Percentiles rank a stretch among this genome's conserved stretches.
Conservation (phyloP, 495 filamentous ascomycete genomes). For the Aspergillus leporis region DNA sequence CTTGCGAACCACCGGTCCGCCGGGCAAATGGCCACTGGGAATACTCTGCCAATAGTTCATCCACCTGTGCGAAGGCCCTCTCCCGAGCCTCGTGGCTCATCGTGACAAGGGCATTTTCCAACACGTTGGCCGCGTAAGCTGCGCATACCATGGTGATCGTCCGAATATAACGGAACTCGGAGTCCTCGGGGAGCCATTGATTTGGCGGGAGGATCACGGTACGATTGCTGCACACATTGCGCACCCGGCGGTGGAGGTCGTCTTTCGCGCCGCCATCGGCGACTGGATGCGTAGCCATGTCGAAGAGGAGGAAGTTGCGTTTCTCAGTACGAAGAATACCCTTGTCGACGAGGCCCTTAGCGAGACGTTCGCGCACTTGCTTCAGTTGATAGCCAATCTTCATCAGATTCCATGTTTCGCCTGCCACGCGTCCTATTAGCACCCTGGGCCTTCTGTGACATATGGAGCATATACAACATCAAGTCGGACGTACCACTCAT, state of each 20-base stretch:
- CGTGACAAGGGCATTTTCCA: conserved; percentile 93
- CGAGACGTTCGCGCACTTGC: conserved; percentile 95
- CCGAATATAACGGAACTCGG: conserved; percentile 88
- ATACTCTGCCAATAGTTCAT: conserved; percentile 93
- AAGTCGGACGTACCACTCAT: conserved; percentile 76
- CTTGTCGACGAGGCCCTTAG: conserved; percentile 98
- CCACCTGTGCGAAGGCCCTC: conserved; percentile 92
- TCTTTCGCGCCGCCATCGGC: conserved; percentile 97
- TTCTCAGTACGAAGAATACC: conserved; percentile 98
- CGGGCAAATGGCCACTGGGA: conserved; percentile 94
- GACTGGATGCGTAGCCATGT: conserved; percentile 99
- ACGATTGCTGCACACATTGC: conserved; percentile 88
- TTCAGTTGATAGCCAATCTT: conserved; percentile 99
- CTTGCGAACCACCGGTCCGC: conserved; percentile 68
- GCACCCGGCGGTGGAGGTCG: conserved; percentile 88
- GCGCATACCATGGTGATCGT: conserved; percentile 97
- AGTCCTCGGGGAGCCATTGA: conserved; percentile 87
- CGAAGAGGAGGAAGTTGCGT: conserved; percentile 97
- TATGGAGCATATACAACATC: not conserved
- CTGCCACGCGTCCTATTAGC: conserved; percentile 48
- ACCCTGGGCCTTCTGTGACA: not conserved
- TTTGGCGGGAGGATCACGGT: conserved; percentile 84
- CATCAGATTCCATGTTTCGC: conserved; percentile 99
- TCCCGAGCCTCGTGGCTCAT: conserved; percentile 93
- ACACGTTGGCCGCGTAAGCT: conserved; percentile 95